Base-by-base conservation (phyloP, 208 protist species). In the Porcisia hertigi region DNA sequence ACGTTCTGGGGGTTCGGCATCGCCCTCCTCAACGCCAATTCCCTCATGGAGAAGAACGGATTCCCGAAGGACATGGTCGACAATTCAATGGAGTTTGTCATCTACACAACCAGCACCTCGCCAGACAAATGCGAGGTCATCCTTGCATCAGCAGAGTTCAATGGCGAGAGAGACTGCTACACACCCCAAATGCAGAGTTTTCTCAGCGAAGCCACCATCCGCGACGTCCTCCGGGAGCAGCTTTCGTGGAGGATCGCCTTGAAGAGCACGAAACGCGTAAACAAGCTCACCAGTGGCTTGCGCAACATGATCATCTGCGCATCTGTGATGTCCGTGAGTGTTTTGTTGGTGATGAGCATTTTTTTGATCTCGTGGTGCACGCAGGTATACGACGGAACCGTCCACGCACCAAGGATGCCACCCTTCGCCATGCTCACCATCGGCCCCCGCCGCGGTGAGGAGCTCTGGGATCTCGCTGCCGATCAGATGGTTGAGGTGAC, bases 1-100 rank as follows among this genome's bases (percentile, higher is more conserved):
- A 89, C 77, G 60, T 96, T 96, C 75, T 96, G 92, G 90, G 92
- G 92, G 52, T 94, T 96, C 72, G 78, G 76, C 23, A 75, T 83
- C 55, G 73, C 79, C 25, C 54, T 82, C 1, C 62, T 90, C 25
- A 86, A 77, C 59, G 70, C 94, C 23, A 75, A 81, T 53, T 34
- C 63, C 1, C 72, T 93, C 20, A 66, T 94, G n/a, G 52, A 71
- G 3, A 12, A 45, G 1, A 67, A 74, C 14, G 6, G n/a, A 25
- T 74, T 83, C 20, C 58, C 64, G 36, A 34, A 70, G n/a, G 39
- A 30, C 2, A 81, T 85, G 72, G 0, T 74, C 8, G 62, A 16
- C 3, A n/a, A 39, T 30, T 9, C 62, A 39, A 84, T 85, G 71
- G 54, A 76, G 14, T 78, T 75, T 67, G 43, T 76, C 20, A 54